Base-by-base conservation (phyloP, 2,329 filamentous ascomycete genomes). In the Talaromyces pinophilus region DNA sequence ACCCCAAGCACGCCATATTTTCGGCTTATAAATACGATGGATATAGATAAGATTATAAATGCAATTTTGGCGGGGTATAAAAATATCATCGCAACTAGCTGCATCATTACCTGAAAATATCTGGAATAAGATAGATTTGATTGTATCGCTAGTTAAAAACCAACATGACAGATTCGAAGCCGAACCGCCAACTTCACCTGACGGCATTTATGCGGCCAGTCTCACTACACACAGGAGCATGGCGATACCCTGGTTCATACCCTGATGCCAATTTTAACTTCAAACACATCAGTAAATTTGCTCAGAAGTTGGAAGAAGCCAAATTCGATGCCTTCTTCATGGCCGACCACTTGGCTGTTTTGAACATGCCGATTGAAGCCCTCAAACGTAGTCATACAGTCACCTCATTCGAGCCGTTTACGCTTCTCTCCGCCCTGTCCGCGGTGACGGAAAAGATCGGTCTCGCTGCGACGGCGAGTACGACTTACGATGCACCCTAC, bases 201-300 rank as follows among this genome's bases (percentile, higher is more conserved):
- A 86, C 85, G 2, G 85, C 85, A 0, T 87, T 87, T 67, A 87
- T 87, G 84, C 82, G 85, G 19, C 85, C 85, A 0, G 83, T 87
- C 1, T 83, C 80, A 55, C 74, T 86, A 10, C 84, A 87, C 68
- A 85, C 83, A 1, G 83, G 85, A 38, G 84, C 84, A 69, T 86
- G 85, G 84, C 79, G 85, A 5, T 86, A 86, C 68, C 84, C 84
- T 0, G 83, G 82, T 2, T 76, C 84, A 0, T 84, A 83, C 64
- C 78, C 85, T 0, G 85, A 87, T 64, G 85, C 85, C 63, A 87
- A 87, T 75, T 86, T 87, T 80, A 86, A 86, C 69, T 79, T 86
- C 15, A 73, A 76, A 22, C 84, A 87, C 68, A 75, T 87, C 5
- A 82, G 82, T 57, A 78, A 79, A 0, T 87, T 87, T 69, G 84